Conservation (phyloP, 495 filamentous ascomycete genomes). For the Penicillium lagena region DNA sequence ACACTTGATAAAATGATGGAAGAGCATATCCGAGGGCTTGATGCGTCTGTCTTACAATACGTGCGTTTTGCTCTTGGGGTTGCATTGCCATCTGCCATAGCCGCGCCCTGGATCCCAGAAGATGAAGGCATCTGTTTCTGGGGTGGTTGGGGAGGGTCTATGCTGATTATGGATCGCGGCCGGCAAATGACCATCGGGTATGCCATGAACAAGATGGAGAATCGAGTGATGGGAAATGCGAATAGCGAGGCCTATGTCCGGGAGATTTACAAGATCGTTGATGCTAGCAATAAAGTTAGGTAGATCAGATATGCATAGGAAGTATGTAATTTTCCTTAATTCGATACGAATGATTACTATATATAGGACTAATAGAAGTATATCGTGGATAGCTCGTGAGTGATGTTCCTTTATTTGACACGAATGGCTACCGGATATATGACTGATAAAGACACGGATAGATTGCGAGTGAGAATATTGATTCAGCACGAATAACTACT, state of each 20-base stretch:
- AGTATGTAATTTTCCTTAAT: no score
- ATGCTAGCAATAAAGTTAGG: background rate
- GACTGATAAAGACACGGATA: no score
- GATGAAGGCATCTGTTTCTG: conserved; percentile 29
- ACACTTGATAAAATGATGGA: conserved; percentile 31
- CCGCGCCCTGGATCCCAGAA: conserved; percentile 20
- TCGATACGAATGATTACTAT: no score
- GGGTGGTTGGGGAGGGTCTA: conserved; percentile 39
- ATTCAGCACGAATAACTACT: no score
- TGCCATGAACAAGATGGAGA: conserved; percentile 38
- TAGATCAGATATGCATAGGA: no score
- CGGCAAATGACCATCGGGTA: conserved; percentile 34
- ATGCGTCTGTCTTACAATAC: conserved; percentile 20
- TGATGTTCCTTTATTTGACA: no score
- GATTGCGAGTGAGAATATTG: no score
- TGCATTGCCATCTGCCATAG: conserved; percentile 13
- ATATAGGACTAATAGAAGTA: no score
- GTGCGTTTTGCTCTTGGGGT: conserved; percentile 32
- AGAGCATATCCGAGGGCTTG: conserved; percentile 27
- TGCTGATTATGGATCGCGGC: conserved; percentile 36
- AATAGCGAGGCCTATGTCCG: conserved; percentile 23
- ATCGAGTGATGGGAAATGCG: conserved; percentile 20
- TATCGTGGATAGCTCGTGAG: no score
- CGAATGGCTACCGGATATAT: no score
- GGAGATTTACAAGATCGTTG: conserved; percentile 28